These are phyloP conservation scores for Cyberlindnera amylophila DNA, from an alignment of 805 yeast genomes.

Conservation along the genomic window DNA sequence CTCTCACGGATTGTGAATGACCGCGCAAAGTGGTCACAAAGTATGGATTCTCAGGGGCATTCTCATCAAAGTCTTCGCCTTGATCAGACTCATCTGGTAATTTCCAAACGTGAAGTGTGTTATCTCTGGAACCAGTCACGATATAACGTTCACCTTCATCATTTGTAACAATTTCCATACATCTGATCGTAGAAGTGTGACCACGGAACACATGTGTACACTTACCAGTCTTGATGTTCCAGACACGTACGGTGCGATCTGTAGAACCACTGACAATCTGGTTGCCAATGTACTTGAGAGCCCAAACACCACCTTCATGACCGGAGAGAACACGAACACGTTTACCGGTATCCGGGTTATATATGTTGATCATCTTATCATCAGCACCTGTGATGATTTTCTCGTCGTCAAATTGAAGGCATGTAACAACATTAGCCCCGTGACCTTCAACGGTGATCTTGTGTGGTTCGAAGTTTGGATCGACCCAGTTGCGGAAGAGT, in stretches of 20 bases:
- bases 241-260: conserved; percentile 87
- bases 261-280: conserved; percentile 92
- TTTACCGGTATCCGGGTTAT: conserved; percentile 70
- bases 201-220: conserved; percentile 92
- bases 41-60: conserved; percentile 47
- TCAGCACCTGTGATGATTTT: conserved; percentile 91
- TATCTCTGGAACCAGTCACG: conserved; percentile 86
- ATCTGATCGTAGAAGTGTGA: conserved; percentile 89
- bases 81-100: conserved; percentile 48
- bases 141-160: conserved; percentile 71
- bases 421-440: conserved; percentile 84
- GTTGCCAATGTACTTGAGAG: conserved; percentile 78
- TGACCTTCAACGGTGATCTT: conserved; percentile 65
- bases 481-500: conserved; percentile 67
- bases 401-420: conserved; percentile 88
- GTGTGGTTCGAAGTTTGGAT: conserved; percentile 63
- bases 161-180: conserved; percentile 74
- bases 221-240: conserved; percentile 81
- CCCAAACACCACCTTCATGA: conserved; percentile 99
- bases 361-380: conserved; percentile 76
- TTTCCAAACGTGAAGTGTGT: conserved; percentile 78
- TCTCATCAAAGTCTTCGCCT: conserved; percentile 31
- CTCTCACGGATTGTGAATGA: conserved; percentile 77
- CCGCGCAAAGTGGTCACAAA: conserved; percentile 68
- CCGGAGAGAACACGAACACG: conserved; percentile 64